Evolutionary conservation across 129 eudicot species (phyloP), one percentile per base, ranked within the genome.

Genomic region (Smallanthus sonchifolius): DNA sequence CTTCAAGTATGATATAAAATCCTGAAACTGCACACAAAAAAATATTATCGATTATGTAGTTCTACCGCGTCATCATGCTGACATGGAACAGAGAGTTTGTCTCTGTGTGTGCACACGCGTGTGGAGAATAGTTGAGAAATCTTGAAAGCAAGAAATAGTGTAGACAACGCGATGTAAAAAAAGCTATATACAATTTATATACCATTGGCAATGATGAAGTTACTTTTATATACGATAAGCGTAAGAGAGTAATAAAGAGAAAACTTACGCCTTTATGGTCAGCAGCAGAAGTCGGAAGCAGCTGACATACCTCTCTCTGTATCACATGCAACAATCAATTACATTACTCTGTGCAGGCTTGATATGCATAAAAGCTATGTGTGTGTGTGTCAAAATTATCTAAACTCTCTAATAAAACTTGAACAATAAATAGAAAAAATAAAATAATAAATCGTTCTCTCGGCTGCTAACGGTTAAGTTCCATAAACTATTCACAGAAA

Each of bases 231-330:
- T 32, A 70, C 36, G 38, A 63, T 14, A 69, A 39, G 34, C 20
- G 54, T 55, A 51, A 52, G 45, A 75, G 13, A 5, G 34, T 69
- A 38, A 65, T 2, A 39, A 15, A 45, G 38, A 78, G 3, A 59
- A 65, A 51, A 79, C 92, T 91, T 91, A 95, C 99, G 59, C 99
- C 99, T 86, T 91, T 95, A 34, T 88, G 87, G 77, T 95, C 99
- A 32, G 75, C 84, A 63, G 83, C 83, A 37, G 97, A 82, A 57
- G 87, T 78, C 15, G 99, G 99, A 19, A 88, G 83, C 89, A 95
- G 81, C 88, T 84, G 86, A 60, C 99, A 95, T 40, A 95, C 87
- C 72, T 95, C 99, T 80, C 91, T 91, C 99, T 95, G 88, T 78
- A 77, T 73, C 70, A 79, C 74, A 76, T 28, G 69, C 79, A 67